These are phyloP conservation scores for Metarhizium rileyi DNA, from an alignment of 2,329 filamentous ascomycete species.

Conservation along the genomic window DNA sequence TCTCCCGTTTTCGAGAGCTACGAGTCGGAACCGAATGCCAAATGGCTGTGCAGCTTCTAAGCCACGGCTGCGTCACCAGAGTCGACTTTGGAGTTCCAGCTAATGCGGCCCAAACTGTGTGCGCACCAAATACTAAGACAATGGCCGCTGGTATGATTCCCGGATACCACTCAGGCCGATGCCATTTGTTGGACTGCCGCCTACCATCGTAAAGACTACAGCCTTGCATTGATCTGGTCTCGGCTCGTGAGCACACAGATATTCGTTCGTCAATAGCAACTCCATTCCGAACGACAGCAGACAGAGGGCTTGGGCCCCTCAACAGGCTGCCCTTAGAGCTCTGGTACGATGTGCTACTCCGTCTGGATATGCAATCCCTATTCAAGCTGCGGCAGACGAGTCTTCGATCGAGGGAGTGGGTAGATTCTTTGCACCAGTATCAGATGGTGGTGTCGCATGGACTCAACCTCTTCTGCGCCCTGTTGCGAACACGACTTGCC, in stretches of 20 bases:
- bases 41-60: too few relatives aligned
- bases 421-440: slow-evolving; percentile 18
- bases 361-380: slow-evolving; percentile 21
- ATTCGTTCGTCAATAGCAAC: slow-evolving; percentile 19
- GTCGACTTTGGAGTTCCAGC: too few relatives aligned
- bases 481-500: slow-evolving; percentile 19
- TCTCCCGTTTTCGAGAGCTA: too few relatives aligned
- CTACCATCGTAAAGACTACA: slow-evolving; percentile 21
- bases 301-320: slow-evolving; percentile 16
- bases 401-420: slow-evolving; percentile 12
- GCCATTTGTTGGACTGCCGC: slow-evolving; percentile 19
- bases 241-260: slow-evolving; percentile 15
- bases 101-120: too few relatives aligned
- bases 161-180: slow-evolving; percentile 10
- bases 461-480: slow-evolving; percentile 19
- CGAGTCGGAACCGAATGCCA: too few relatives aligned
- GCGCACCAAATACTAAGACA: too few relatives aligned
- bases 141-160: not conserved
- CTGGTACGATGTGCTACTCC: slow-evolving; percentile 16
- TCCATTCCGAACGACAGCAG: slow-evolving; percentile 14
- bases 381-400: slow-evolving; percentile 22
- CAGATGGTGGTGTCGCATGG: slow-evolving; percentile 13
- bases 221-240: slow-evolving; percentile 20
- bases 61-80: too few relatives aligned
- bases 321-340: slow-evolving; percentile 22